Evolutionary conservation across 306 rosid species (phyloP).

Genomic region (Quercus dentata): DNA sequence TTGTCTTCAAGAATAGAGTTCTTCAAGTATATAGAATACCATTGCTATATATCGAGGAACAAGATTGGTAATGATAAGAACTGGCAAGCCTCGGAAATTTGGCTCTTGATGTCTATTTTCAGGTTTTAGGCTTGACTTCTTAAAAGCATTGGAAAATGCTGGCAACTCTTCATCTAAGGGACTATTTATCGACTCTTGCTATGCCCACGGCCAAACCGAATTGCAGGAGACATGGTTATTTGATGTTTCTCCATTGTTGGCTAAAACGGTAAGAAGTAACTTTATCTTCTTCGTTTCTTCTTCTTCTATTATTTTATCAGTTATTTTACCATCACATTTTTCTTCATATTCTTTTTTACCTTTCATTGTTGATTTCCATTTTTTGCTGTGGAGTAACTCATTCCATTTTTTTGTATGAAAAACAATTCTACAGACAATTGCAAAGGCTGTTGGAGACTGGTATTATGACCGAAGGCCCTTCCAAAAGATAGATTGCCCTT

Average conservation of each 20-base stretch:
- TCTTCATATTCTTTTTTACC: not conserved
- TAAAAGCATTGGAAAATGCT: slow-evolving; percentile 57
- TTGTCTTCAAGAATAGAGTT: not conserved
- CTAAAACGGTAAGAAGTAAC: slow-evolving; percentile 49
- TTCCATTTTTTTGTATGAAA: slow-evolving; percentile 2
- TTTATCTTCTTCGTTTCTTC: not conserved
- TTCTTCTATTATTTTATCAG: not conserved
- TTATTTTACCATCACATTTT: not conserved
- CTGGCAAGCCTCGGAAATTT: too few relatives aligned
- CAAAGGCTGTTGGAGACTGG: slow-evolving; percentile 93
- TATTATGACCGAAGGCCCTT: slow-evolving; percentile 59
- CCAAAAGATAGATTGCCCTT: slow-evolving; percentile 75
- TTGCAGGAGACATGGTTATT: slow-evolving; percentile 83
- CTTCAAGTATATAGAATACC: too few relatives aligned
- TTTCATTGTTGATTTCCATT: not conserved
- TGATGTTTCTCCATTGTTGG: slow-evolving; percentile 61
- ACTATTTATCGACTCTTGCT: slow-evolving; percentile 81
- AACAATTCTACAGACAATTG: slow-evolving; percentile 58
- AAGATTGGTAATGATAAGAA: not conserved
- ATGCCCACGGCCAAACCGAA: slow-evolving; percentile 91
- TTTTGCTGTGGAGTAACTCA: not conserved
- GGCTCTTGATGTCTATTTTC: slow-evolving; percentile 20
- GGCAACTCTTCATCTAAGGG: slow-evolving; percentile 49
- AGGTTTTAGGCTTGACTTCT: slow-evolving; percentile 72
- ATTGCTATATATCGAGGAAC: not conserved